Evolutionary conservation across 1,284 basidiomycete species (phyloP).

Genomic region (Moesziomyces sp.): DNA sequence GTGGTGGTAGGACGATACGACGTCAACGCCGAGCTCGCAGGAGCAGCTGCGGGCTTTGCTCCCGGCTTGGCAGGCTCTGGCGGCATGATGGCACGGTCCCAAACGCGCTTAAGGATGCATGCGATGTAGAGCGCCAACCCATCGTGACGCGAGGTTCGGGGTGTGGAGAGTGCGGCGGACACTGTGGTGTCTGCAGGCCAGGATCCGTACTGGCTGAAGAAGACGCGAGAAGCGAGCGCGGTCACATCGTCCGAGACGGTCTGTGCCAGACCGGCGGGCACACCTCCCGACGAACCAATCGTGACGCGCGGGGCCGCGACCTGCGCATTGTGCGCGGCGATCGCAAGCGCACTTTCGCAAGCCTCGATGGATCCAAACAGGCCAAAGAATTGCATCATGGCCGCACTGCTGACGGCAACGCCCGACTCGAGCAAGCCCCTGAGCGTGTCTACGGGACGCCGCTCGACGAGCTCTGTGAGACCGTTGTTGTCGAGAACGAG

Average conservation of each 20-base stretch:
- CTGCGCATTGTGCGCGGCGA: conserved; percentile 70
- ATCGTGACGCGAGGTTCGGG: conserved; percentile 75
- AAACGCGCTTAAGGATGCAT: conserved; percentile 84
- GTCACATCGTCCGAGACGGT: conserved; percentile 59
- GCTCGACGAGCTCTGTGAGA: conserved; percentile 82
- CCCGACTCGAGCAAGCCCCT: conserved; percentile 69
- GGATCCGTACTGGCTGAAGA: conserved; percentile 59
- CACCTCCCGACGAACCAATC: conserved; percentile 26
- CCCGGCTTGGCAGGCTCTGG: conserved; percentile 37
- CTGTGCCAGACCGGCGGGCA: conserved; percentile 22
- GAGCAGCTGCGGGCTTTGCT: conserved; percentile 19
- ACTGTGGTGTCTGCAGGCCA: conserved; percentile 61
- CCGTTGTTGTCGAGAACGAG: conserved; percentile 87
- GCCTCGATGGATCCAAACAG: conserved; percentile 71
- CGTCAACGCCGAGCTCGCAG: conserved; percentile 18
- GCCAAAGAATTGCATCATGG: conserved; percentile 63
- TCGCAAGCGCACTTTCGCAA: conserved; percentile 87
- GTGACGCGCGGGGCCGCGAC: conserved; percentile 39
- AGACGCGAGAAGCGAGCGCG: conserved; percentile 61
- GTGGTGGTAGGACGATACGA: conserved; percentile 28
- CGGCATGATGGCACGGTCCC: conserved; percentile 75
- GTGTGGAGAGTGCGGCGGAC: conserved; percentile 39
- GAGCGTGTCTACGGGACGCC: conserved; percentile 84
- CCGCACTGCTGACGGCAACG: conserved; percentile 49
- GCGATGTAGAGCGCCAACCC: conserved; percentile 88